A percentile compares a stretch with the other conserved stretches of the same genome.
Conservation (phyloP, 192 early-diverging fungal species). For the Mortierella antarctica region DNA sequence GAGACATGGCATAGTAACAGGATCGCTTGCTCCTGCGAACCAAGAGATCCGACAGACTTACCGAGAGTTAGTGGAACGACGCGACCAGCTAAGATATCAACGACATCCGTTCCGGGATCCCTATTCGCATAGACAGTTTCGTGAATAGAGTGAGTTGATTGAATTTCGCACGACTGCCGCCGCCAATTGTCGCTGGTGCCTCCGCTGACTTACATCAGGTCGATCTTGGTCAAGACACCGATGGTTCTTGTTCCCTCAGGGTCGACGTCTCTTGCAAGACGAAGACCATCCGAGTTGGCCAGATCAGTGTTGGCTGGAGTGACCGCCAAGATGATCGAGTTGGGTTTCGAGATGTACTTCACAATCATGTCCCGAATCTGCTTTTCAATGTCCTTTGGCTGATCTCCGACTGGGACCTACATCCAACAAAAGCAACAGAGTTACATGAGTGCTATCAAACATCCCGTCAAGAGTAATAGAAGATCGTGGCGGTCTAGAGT, state of each 20-base stretch:
- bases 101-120: constrained; percentile 98
- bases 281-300: constrained; percentile 98
- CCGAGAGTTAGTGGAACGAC: constrained; percentile 90
- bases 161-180: not conserved
- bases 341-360: constrained; percentile 97
- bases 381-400: constrained; percentile 99
- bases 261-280: constrained; percentile 97
- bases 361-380: constrained; percentile 98
- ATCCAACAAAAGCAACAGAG: not conserved
- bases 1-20: too few relatives aligned
- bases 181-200: not conserved
- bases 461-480: too few relatives aligned
- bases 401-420: constrained; percentile 95
- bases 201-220: constrained; percentile 81
- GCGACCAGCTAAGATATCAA: constrained; percentile 97
- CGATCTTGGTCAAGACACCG: constrained; percentile 99
- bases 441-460: not conserved
- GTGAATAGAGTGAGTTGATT: not conserved
- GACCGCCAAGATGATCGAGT: constrained; percentile 97
- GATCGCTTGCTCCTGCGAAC: not conserved
- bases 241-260: constrained; percentile 98
- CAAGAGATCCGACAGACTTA: not conserved
- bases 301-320: constrained; percentile 98
- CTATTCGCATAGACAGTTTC: constrained; percentile 14
- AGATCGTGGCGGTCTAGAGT: too few relatives aligned